A percentile compares a stretch with the other conserved stretches of the same genome.
Conservation (phyloP, 495 filamentous ascomycete species). For the Cercophora sp. region DNA sequence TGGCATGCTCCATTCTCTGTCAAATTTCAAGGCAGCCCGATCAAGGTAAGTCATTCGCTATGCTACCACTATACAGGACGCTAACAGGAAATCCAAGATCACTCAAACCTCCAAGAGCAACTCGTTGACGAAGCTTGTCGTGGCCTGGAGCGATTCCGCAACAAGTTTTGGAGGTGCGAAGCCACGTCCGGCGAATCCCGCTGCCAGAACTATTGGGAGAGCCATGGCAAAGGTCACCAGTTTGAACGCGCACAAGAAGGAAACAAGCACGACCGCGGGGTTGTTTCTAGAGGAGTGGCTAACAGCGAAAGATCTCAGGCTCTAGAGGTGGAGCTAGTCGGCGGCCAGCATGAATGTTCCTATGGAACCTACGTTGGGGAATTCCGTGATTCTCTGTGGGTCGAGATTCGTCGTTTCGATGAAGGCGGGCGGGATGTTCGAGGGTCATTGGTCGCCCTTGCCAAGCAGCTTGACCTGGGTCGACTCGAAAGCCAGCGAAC, state of each 20-base stretch:
- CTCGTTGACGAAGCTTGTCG: slow-evolving; percentile 19
- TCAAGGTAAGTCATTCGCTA: background rate
- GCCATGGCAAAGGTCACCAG: slow-evolving; percentile 22
- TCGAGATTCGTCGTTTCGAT: background rate
- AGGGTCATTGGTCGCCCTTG: background rate
- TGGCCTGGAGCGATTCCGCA: slow-evolving; percentile 16
- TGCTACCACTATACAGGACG: too few species aligned
- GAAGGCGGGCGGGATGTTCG: background rate
- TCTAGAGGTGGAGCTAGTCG: background rate
- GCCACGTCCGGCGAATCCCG: slow-evolving; percentile 10
- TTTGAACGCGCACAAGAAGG: slow-evolving; percentile 1
- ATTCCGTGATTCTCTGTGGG: background rate
- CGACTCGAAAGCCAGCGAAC: slow-evolving; percentile 22
- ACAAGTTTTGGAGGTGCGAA: slow-evolving; percentile 21
- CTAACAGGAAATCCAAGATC: background rate
- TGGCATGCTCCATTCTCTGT: slow-evolving; percentile 12
- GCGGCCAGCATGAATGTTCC: background rate
- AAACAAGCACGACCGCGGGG: background rate
- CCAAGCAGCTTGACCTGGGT: background rate
- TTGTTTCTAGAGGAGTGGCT: background rate
- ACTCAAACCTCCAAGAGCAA: slow-evolving; percentile 1
- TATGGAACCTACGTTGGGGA: background rate
- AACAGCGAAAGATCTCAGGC: background rate
- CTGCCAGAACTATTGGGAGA: slow-evolving; percentile 18
- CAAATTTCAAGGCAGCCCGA: background rate